Evolutionary conservation across 257 asterid species (phyloP).

Genomic region (Pogostemon cablin): DNA sequence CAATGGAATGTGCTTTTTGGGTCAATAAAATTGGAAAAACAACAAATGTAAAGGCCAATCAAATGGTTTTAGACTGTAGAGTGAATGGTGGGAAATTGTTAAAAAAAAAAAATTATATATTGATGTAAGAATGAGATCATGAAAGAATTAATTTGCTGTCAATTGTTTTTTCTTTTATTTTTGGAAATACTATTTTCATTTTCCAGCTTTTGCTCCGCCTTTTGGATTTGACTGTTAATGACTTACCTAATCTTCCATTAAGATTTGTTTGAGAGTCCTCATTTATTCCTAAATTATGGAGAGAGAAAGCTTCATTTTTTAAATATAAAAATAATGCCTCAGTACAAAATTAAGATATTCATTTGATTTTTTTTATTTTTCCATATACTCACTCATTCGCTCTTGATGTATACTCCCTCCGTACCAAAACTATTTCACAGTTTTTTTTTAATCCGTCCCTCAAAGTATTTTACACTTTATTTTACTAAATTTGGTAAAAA

Average conservation of each 20-base stretch:
- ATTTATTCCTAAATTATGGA: no score
- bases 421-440: no score
- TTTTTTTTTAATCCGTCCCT: no score
- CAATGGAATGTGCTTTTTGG: constrained; percentile 4
- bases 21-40: constrained; percentile 24
- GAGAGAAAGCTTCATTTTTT: no score
- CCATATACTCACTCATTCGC: no score
- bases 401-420: no score
- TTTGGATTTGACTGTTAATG: neutral
- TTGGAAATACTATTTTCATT: neutral
- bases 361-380: no score
- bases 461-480: no score
- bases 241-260: constrained; percentile 9
- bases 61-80: constrained; percentile 23
- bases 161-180: neutral
- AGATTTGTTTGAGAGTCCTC: neutral
- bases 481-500: no score
- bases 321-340: no score
- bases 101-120: neutral
- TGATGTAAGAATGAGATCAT: constrained; percentile 16
- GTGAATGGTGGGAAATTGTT: constrained; percentile 11
- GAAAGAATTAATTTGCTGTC: constrained; percentile 33
- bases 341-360: no score
- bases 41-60: constrained; percentile 32
- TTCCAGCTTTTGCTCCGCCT: neutral